Evolutionary conservation across 805 yeast genomes (phyloP), one percentile per base, ranked within the genome.

Genomic region (Wickerhamiella alocasiicola): DNA sequence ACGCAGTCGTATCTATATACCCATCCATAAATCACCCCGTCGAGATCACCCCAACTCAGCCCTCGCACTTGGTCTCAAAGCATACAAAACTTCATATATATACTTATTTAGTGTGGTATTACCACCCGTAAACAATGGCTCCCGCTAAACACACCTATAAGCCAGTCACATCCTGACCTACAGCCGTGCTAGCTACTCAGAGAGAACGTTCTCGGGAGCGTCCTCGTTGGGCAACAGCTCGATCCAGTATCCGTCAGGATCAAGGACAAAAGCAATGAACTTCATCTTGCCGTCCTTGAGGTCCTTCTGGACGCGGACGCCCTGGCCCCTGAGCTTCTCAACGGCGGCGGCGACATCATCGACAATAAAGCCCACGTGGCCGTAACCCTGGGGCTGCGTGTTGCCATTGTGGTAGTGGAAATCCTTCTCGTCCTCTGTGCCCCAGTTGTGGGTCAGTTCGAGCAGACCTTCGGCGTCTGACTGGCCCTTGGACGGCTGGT

Each of bases 391-490:
- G 18, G 79, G 78, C 32, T 74, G 67, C 13, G 74, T 74, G 60
- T 85, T 84, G 45, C 95, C 95, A 47, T 73, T 76, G 61, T 85
- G 94, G 61, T 88, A 91, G 39, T 68, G 63, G 63, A 84, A 82
- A 4, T 70, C 67, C 13, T 70, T 68, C 46, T 88, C 95, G 16
- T 63, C 54, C 57, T 91, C 98, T 17, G 96, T 83, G 17, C 97
- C 98, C 78, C 84, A 88, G 65, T 91, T 91, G 64, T 84, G 88
- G 35, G 97, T 88, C 56, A 91, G 68, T 63, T 91, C 98, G 42
- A 91, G 60, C 9, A 91, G 62, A 16, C 88, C 78, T 57, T 82
- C 84, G 45, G 76, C 63, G 39, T 52, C 50, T 12, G 21, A 20
- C 21, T 52, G 52, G 6, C 9, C 31, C 9, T 44, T 53, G 17